Conservation (phyloP, 1,139 yeast genomes). For the Kurtzmaniella quercitrusa region DNA sequence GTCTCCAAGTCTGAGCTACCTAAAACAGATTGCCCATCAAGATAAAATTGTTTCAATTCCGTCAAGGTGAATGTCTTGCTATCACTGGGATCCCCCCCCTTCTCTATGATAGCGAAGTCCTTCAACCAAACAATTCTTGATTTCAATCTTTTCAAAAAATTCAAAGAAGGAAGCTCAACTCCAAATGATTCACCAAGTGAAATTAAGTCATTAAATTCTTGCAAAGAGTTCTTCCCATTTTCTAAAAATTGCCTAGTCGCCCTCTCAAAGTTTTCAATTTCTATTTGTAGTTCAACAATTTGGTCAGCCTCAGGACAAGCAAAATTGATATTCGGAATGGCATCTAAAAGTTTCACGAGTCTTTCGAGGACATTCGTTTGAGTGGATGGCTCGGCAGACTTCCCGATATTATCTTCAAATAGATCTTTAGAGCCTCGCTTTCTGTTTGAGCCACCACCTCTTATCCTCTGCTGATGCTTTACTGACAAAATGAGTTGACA, state of each 20-base stretch:
- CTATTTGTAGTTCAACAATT: constrained; percentile 49
- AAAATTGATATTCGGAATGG: constrained; percentile 49
- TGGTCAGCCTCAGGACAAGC: constrained; percentile 59
- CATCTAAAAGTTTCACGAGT: constrained; percentile 34
- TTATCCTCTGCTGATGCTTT: constrained; percentile 50
- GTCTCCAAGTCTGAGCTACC: constrained; percentile 24
- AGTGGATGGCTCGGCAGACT: neutral
- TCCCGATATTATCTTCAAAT: constrained; percentile 9
- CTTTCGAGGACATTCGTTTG: constrained; percentile 15
- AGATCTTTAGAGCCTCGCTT: constrained; percentile 10
- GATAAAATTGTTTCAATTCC: constrained; percentile 32
- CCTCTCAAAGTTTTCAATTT: constrained; percentile 51
- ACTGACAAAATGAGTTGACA: constrained; percentile 51
- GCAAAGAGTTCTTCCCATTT: constrained; percentile 20
- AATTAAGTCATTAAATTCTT: constrained; percentile 45
- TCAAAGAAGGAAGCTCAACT: constrained; percentile 48
- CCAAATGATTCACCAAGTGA: constrained; percentile 59
- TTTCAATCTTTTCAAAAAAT: constrained; percentile 45
- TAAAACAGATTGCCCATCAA: constrained; percentile 37
- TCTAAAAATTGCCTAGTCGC: constrained; percentile 40
- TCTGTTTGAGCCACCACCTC: constrained; percentile 17
- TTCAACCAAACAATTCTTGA: constrained; percentile 49
- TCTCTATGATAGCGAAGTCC: constrained; percentile 27
- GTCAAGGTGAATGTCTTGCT: constrained; percentile 34
- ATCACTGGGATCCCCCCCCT: constrained; percentile 41